Percentiles rank a stretch among this genome's conserved stretches.
Evolutionary conservation across 345 rosid species (phyloP).

Genomic region (Rhizophora apiculata): DNA sequence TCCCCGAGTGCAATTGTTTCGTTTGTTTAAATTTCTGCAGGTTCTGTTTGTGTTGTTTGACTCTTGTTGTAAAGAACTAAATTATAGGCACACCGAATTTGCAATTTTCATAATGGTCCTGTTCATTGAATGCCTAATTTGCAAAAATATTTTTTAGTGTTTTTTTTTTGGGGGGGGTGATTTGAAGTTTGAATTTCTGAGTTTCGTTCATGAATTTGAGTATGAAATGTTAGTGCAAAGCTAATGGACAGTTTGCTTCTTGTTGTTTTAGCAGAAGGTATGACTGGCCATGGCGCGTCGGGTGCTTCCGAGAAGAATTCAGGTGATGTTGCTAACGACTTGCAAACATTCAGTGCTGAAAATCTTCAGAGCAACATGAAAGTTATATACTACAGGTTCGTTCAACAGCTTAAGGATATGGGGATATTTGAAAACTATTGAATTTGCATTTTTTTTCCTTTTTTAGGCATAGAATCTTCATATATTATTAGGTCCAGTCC

Average conservation of each 20-base stretch:
- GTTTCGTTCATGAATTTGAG: background rate
- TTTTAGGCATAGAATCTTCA: background rate
- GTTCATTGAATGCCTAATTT: no score
- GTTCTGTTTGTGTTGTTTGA: background rate
- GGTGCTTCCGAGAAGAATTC: constrained; percentile 61
- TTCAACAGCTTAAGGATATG: background rate
- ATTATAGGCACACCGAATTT: background rate
- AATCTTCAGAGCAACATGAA: constrained; percentile 89
- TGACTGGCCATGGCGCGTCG: constrained; percentile 54
- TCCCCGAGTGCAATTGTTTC: background rate
- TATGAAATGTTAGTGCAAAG: no score
- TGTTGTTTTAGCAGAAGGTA: constrained; percentile 14
- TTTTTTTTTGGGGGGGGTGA: background rate
- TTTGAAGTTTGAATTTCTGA: background rate
- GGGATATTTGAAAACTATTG: background rate
- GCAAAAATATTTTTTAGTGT: no score
- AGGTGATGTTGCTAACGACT: constrained; percentile 48
- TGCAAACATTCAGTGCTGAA: constrained; percentile 69
- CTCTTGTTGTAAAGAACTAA: background rate
- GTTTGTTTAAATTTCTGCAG: background rate
- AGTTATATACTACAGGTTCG: constrained; percentile 81
- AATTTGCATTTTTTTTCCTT: background rate
- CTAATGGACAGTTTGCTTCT: no score
- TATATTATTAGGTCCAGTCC: background rate
- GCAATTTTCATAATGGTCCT: background rate